These are phyloP conservation scores for Mycosphaerella sp. DNA, from an alignment of 2,329 filamentous ascomycete species.

Conservation along the genomic window DNA sequence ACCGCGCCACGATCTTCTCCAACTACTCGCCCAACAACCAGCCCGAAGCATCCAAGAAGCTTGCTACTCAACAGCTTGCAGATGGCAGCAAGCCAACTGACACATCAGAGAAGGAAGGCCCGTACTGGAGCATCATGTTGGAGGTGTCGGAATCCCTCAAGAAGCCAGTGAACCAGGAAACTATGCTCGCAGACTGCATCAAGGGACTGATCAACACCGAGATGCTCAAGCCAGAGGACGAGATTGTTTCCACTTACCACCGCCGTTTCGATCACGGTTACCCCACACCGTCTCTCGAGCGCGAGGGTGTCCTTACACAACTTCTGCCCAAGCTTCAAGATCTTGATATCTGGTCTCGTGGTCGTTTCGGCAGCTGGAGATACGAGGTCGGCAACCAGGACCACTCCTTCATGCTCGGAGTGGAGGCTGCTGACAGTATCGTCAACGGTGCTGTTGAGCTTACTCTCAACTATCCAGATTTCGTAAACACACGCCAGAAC, in stretches of 20 bases:
- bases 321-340: constrained; percentile 88
- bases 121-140: constrained; percentile 99
- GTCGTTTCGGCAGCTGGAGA: constrained; percentile 95
- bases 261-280: constrained; percentile 98
- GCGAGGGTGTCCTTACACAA: constrained; percentile 87
- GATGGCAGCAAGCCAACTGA: constrained; percentile 75
- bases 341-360: constrained; percentile 88
- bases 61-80: constrained; percentile 78
- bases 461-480: constrained; percentile 94
- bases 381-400: constrained; percentile 98
- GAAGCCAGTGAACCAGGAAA: constrained; percentile 87
- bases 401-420: constrained; percentile 95
- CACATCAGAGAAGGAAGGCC: constrained; percentile 70
- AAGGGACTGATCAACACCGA: constrained; percentile 96
- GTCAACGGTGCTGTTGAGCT: constrained; percentile 84
- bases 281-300: constrained; percentile 89
- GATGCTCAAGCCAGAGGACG: constrained; percentile 84
- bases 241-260: constrained; percentile 98
- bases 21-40: constrained; percentile 99
- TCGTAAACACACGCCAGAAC: constrained; percentile 76
- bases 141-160: constrained; percentile 93
- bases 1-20: constrained; percentile 99
- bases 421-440: constrained; percentile 87
- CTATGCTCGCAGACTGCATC: constrained; percentile 82
- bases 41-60: constrained; percentile 72